Conservation (phyloP, 177 flowering plant genomes). For the Telopea speciosissima region DNA sequence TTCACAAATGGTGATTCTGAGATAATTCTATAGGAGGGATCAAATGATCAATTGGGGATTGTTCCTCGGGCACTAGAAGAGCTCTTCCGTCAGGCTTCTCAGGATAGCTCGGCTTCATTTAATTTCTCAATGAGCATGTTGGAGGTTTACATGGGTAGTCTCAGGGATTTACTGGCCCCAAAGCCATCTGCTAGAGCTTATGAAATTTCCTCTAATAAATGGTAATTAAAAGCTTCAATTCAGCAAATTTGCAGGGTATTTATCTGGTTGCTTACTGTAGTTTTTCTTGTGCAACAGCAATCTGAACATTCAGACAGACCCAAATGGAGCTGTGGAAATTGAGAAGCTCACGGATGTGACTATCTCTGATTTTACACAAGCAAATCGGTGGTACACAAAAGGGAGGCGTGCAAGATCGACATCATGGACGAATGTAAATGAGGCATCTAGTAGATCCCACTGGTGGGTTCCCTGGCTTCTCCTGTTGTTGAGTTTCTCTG, state of each 20-base stretch:
- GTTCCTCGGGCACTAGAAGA: constrained; percentile 63
- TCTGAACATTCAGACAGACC: constrained; percentile 72
- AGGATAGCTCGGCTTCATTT: constrained; percentile 29
- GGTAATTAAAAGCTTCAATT: constrained; percentile 26
- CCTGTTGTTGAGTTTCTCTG: constrained; percentile 5
- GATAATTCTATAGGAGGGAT: constrained; percentile 54
- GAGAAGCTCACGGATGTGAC: constrained; percentile 64
- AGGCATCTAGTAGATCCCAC: constrained; percentile 82
- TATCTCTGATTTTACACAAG: constrained; percentile 51
- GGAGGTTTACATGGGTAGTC: constrained; percentile 79
- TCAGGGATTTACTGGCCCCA: constrained; percentile 62
- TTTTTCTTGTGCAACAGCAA: constrained; percentile 41
- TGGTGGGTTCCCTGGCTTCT: constrained; percentile 48
- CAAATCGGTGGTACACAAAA: constrained; percentile 56
- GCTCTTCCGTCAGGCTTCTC: constrained; percentile 44
- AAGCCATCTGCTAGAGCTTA: constrained; percentile 30
- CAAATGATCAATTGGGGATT: constrained; percentile 48
- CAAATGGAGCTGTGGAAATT: constrained; percentile 61
- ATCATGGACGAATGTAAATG: constrained; percentile 75
- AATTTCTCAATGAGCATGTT: constrained; percentile 77
- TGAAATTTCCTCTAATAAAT: constrained; percentile 39
- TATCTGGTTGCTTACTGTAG: constrained; percentile 16
- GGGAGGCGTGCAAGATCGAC: constrained; percentile 71
- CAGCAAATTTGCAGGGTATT: neutral
- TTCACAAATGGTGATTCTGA: constrained; percentile 1